Percentiles rank a stretch among this genome's conserved stretches.
These are phyloP conservation scores for Yamadazyma diddensiae DNA, from an alignment of 1,139 yeast genomes.

Conservation along the genomic window DNA sequence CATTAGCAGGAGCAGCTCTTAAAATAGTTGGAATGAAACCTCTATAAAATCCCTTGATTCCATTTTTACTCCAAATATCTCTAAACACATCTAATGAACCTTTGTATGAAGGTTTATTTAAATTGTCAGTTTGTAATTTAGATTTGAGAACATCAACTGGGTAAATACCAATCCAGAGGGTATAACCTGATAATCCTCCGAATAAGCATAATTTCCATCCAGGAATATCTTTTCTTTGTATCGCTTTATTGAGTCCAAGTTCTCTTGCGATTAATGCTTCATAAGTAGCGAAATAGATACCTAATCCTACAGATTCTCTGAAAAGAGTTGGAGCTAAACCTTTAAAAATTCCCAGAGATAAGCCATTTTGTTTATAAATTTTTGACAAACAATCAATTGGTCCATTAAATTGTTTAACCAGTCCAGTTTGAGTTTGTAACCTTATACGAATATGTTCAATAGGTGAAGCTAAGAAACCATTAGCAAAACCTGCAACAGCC, in stretches of 20 bases:
- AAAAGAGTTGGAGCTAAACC: slow-evolving; percentile 78
- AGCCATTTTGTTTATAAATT: slow-evolving; percentile 50
- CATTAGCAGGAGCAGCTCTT: slow-evolving; percentile 97
- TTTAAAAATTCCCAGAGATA: slow-evolving; percentile 58
- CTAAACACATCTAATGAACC: slow-evolving; percentile 54
- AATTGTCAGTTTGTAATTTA: slow-evolving; percentile 77
- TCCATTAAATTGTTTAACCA: slow-evolving; percentile 54
- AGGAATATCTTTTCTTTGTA: slow-evolving; percentile 67
- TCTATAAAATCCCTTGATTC: slow-evolving; percentile 74
- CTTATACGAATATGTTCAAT: slow-evolving; percentile 92
- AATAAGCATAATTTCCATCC: slow-evolving; percentile 77
- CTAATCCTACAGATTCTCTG: slow-evolving; percentile 86
- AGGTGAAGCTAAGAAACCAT: slow-evolving; percentile 84
- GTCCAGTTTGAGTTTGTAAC: slow-evolving; percentile 74
- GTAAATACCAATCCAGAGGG: slow-evolving; percentile 78
- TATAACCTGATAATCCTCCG: slow-evolving; percentile 85
- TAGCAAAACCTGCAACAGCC: slow-evolving; percentile 84
- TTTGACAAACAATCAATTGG: slow-evolving; percentile 77
- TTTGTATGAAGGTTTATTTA: slow-evolving; percentile 47
- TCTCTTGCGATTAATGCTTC: slow-evolving; percentile 79
- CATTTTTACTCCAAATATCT: slow-evolving; percentile 52
- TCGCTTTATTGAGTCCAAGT: slow-evolving; percentile 28
- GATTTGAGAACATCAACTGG: slow-evolving; percentile 88
- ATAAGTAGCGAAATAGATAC: slow-evolving; percentile 83
- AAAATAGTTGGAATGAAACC: slow-evolving; percentile 88